phyloP scores from a whole-genome alignment of 768 basidiomycete species.

The Exsudoporus frostii region DNA sequence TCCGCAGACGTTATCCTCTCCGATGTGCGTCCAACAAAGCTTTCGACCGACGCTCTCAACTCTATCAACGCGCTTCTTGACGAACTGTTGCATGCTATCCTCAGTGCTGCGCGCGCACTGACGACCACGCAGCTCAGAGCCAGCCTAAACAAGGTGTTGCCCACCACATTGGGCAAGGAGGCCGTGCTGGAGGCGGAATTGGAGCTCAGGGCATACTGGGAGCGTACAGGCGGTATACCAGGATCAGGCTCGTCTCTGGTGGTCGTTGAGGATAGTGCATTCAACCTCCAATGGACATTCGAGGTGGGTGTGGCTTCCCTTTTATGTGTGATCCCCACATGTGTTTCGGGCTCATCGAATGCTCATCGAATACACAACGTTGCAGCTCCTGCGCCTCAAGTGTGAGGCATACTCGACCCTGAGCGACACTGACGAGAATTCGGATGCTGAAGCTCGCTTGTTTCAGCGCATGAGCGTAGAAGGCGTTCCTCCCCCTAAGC shows the following conservation, averaged over 20 bases:
- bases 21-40: conserved; percentile 87
- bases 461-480: conserved; percentile 56
- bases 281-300: conserved; percentile 71
- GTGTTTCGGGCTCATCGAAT: conserved; percentile 10
- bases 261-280: conserved; percentile 51
- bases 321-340: background rate
- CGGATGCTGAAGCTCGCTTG: conserved; percentile 57
- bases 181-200: conserved; percentile 91
- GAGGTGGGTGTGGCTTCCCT: conserved; percentile 46
- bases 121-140: conserved; percentile 71
- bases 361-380: conserved; percentile 7
- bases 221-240: conserved; percentile 51
- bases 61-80: conserved; percentile 81
- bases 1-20: conserved; percentile 91
- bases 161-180: conserved; percentile 84
- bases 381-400: conserved; percentile 74
- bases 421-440: conserved; percentile 77
- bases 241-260: conserved; percentile 27
- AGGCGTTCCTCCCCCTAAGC: conserved; percentile 49
- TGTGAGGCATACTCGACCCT: conserved; percentile 87
- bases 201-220: conserved; percentile 87
- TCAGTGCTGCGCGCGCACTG: conserved; percentile 64
- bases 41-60: conserved; percentile 73
- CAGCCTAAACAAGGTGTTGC: conserved; percentile 67
- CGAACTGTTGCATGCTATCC: conserved; percentile 75